Evolutionary conservation across 768 basidiomycete species (phyloP).

Genomic region (Lactarius psammicola): DNA sequence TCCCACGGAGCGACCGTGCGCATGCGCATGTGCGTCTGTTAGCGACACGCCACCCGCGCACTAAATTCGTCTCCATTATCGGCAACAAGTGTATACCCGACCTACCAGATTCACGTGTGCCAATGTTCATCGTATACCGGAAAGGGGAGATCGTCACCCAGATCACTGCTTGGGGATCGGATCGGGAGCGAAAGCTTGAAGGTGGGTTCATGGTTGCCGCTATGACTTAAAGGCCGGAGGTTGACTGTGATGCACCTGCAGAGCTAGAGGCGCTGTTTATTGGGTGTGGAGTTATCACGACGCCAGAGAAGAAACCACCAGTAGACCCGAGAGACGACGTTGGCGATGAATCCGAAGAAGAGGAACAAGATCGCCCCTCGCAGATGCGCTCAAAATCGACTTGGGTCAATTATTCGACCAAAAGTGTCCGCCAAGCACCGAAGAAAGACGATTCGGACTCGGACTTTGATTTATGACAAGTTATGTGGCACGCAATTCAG

Average conservation of each 20-base stretch:
- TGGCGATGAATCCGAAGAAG: constrained; percentile 49
- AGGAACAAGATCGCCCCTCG: constrained; percentile 49
- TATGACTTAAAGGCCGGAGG: not conserved
- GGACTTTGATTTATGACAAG: constrained; percentile 56
- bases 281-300: constrained; percentile 62
- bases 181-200: constrained; percentile 69
- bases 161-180: constrained; percentile 80
- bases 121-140: constrained; percentile 90
- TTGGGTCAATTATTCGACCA: constrained; percentile 51
- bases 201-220: constrained; percentile 46
- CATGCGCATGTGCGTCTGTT: constrained; percentile 66
- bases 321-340: constrained; percentile 34
- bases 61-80: constrained; percentile 95
- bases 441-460: constrained; percentile 71
- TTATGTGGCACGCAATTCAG: not conserved
- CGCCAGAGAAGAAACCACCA: constrained; percentile 46
- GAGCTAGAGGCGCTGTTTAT: constrained; percentile 72
- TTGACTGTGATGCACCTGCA: constrained; percentile 32
- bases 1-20: constrained; percentile 78
- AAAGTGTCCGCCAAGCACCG: constrained; percentile 51
- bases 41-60: constrained; percentile 80
- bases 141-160: constrained; percentile 90
- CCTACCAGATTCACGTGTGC: constrained; percentile 85
- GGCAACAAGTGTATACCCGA: constrained; percentile 96
- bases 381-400: constrained; percentile 57